Evolutionary conservation across 371 early-diverging fungal species (phyloP).

Genomic region (Entomophthora muscae): DNA sequence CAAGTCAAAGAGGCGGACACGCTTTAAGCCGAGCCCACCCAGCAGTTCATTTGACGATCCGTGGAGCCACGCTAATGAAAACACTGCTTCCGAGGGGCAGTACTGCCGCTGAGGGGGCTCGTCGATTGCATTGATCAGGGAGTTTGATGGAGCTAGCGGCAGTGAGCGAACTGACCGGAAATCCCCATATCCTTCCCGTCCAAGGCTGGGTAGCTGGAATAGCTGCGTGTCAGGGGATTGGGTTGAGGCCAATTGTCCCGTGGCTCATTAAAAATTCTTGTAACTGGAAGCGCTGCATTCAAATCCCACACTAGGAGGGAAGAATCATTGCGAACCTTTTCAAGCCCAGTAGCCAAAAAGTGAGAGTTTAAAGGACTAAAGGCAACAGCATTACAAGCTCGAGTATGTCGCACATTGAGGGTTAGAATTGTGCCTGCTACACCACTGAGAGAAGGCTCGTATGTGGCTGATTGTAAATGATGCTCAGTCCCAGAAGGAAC

Average conservation of each 20-base stretch:
- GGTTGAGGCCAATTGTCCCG: not conserved
- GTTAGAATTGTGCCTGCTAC: conserved; percentile 19
- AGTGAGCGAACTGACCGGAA: not conserved
- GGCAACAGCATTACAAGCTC: conserved; percentile 53
- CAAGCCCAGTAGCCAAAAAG: conserved; percentile 45
- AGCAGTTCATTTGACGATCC: conserved; percentile 28
- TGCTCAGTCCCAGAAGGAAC: not conserved
- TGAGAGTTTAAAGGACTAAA: conserved; percentile 41
- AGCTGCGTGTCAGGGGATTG: not conserved
- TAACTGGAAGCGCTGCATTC: conserved; percentile 19
- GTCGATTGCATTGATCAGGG: not conserved
- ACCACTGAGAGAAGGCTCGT: not conserved
- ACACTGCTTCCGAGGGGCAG: conserved; percentile 49
- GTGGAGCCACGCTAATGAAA: conserved; percentile 55
- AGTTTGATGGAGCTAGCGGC: not conserved
- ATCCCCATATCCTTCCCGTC: not conserved
- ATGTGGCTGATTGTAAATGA: conserved; percentile 13
- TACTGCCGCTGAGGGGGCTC: conserved; percentile 34
- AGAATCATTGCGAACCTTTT: conserved; percentile 53
- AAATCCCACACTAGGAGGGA: conserved; percentile 63
- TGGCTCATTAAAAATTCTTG: not conserved
- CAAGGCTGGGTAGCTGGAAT: not conserved
- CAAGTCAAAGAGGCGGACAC: conserved; percentile 20
- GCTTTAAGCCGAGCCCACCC: conserved; percentile 60
- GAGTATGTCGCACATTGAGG: conserved; percentile 31